Evolutionary conservation across 2,329 filamentous ascomycete genomes (phyloP), one percentile per base, ranked within the genome.

Genomic region (Karstenula rhodostoma): DNA sequence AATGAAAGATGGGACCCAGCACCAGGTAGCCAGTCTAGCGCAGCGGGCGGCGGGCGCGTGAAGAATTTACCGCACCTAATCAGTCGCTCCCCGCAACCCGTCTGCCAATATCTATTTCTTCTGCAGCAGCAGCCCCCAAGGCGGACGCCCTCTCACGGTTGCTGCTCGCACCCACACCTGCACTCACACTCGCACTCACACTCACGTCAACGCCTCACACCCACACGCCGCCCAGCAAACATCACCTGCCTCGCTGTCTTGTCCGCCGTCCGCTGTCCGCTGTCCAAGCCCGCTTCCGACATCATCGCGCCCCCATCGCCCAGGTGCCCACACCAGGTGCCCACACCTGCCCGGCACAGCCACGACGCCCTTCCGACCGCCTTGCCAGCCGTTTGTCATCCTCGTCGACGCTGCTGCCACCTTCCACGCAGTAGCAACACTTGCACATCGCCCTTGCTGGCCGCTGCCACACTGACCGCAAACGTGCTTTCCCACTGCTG

Each of bases 401-500:
- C 23, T 52, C 53, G 19, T 55, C 61, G 53, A 57, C 22, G 17
- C 56, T 58, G 47, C 58, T 49, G 19, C 54, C 48, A 25, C 51
- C 51, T 56, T 58, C 57, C 25, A 55, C 62, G 27, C 27, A 42
- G 29, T 10, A 47, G 35, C 48, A 40, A 29, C 32, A 29, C 23
- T 12, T 40, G 8, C 33, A 53, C 54, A 33, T 58, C 60, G 60
- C 62, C 62, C 35, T 60, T 44, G 37, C 58, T 55, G 56, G 65
- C 65, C 60, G 37, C 55, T 49, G 37, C 50, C n/a, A 33, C 49
- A 19, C 54, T 64, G 72, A 76, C 67, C 67, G 70, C 76, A 72
- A 76, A 65, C 68, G 70, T 77, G 73, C 71, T 68, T 70, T 70
- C 69, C 62, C 68, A 65, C 54, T 66, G 58, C 54, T 66, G 58